A percentile compares a stretch with the other conserved stretches of the same genome.
These are phyloP conservation scores for Ganoderma lucidum DNA, from an alignment of 1,284 basidiomycete genomes.

Conservation along the genomic window DNA sequence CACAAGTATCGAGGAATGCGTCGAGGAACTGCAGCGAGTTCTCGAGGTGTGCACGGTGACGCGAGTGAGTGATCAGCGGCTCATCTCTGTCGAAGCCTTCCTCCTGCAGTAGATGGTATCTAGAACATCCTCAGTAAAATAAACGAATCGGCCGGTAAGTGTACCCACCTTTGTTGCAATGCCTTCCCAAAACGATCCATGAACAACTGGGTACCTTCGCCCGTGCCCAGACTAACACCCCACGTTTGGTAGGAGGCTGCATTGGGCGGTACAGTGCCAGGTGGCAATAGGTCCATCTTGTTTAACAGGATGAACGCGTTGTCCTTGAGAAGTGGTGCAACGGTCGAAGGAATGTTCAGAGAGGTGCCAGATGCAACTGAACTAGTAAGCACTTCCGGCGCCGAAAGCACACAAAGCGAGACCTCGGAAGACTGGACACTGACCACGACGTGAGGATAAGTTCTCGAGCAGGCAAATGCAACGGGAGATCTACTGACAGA, in stretches of 20 bases:
- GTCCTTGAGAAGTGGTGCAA: constrained; percentile 57
- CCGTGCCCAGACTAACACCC: constrained; percentile 70
- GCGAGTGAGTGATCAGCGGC: constrained; percentile 80
- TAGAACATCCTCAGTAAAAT: constrained; percentile 28
- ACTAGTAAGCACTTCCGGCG: constrained; percentile 55
- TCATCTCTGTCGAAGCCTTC: constrained; percentile 42
- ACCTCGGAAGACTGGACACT: constrained; percentile 75
- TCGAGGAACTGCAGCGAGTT: constrained; percentile 69
- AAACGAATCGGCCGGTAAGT: neutral
- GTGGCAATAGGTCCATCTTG: constrained; percentile 67
- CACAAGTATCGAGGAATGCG: constrained; percentile 70
- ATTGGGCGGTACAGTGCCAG: constrained; percentile 10
- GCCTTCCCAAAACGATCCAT: constrained; percentile 61
- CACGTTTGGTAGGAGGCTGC: constrained; percentile 47
- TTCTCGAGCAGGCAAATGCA: no score
- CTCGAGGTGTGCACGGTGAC: constrained; percentile 81
- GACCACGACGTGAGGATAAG: constrained; percentile 20
- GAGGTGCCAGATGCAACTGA: neutral
- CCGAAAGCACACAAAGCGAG: constrained; percentile 80
- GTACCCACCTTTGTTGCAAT: constrained; percentile 62
- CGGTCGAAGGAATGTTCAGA: constrained; percentile 52
- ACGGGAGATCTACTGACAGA: constrained; percentile 54
- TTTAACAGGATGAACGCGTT: constrained; percentile 76
- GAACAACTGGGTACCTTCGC: constrained; percentile 64
- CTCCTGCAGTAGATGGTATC: constrained; percentile 47